These are phyloP conservation scores for Phytophthora colocasiae DNA, from an alignment of 352 stramenopile genomes.

Conservation along the genomic window DNA sequence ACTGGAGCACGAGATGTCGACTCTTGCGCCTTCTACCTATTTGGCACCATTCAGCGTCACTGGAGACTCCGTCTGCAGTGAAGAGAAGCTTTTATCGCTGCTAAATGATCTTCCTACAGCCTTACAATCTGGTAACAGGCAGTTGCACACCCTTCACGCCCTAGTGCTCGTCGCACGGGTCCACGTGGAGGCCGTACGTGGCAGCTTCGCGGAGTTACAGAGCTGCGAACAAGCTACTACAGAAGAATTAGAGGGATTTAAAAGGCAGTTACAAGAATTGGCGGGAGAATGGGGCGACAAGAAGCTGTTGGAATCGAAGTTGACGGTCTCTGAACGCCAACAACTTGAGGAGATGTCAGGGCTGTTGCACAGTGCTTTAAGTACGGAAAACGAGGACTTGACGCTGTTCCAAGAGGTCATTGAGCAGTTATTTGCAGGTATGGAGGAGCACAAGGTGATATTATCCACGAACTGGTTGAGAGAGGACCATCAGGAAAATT, in stretches of 20 bases:
- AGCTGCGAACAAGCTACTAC: conserved; percentile 6
- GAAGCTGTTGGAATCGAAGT: conserved; percentile 20
- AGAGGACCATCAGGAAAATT: background rate
- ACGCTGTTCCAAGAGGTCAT: conserved; percentile 66
- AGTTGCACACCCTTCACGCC: conserved; percentile 37
- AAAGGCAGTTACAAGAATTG: conserved; percentile 26
- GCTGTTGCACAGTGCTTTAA: conserved; percentile 51
- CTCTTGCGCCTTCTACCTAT: conserved; percentile 26
- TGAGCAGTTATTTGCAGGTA: conserved; percentile 56
- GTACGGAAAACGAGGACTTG: conserved; percentile 38
- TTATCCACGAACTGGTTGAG: conserved; percentile 60
- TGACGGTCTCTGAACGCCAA: conserved; percentile 16
- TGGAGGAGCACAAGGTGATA: conserved; percentile 40
- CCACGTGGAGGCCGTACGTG: conserved; percentile 39
- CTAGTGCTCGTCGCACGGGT: conserved; percentile 51
- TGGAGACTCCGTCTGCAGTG: background rate
- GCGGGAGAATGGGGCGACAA: conserved; percentile 46
- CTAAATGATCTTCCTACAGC: conserved; percentile 7
- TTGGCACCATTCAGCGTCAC: conserved; percentile 5
- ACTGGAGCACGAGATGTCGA: conserved; percentile 50
- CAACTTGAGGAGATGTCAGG: conserved; percentile 49
- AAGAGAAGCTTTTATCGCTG: conserved; percentile 22
- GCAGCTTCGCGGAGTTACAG: conserved; percentile 34
- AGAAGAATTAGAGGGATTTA: conserved; percentile 11
- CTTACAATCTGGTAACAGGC: conserved; percentile 10